These are phyloP conservation scores for Rhipidocladum racemiflorum DNA, from an alignment of 176 grass and related monocot species.

Conservation along the genomic window DNA sequence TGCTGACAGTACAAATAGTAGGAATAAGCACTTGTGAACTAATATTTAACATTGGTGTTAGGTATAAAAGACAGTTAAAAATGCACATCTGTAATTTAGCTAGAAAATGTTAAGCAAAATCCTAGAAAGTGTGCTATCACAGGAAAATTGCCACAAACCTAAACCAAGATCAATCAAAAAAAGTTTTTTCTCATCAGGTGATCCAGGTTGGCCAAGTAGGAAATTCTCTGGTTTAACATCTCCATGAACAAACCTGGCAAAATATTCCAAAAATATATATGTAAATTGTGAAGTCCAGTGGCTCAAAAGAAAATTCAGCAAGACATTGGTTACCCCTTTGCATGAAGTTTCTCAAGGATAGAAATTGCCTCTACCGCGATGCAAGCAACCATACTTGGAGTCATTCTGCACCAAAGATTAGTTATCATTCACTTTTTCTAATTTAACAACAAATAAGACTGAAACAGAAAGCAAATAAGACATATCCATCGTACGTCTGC, in stretches of 20 bases:
- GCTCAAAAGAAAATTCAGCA: neutral
- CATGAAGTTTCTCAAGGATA: slow-evolving; percentile 96
- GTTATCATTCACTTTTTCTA: slow-evolving; percentile 14
- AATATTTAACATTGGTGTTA: neutral
- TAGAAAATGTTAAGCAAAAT: neutral
- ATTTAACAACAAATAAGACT: slow-evolving; percentile 11
- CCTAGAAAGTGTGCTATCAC: neutral
- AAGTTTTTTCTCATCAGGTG: slow-evolving; percentile 96
- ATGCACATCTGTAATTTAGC: neutral
- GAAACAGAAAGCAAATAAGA: slow-evolving; percentile 25
- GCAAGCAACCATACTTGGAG: slow-evolving; percentile 86
- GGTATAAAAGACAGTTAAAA: neutral
- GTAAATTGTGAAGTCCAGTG: neutral
- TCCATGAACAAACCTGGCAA: slow-evolving; percentile 94
- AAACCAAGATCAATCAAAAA: slow-evolving; percentile 99
- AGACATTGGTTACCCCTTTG: slow-evolving; percentile 59
- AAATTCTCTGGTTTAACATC: slow-evolving; percentile 99
- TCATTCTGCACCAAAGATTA: slow-evolving; percentile 64
- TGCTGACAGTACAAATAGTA: slow-evolving; percentile 50
- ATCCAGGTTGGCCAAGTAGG: slow-evolving; percentile 90
- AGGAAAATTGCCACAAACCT: slow-evolving; percentile 38
- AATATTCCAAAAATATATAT: slow-evolving; percentile 17
- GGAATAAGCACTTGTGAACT: slow-evolving; percentile 12
- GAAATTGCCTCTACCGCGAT: slow-evolving; percentile 97
- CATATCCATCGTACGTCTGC: slow-evolving; percentile 66